Conservation (phyloP, 352 stramenopile genomes). For the Hyaloperonospora arabidopsidis region DNA sequence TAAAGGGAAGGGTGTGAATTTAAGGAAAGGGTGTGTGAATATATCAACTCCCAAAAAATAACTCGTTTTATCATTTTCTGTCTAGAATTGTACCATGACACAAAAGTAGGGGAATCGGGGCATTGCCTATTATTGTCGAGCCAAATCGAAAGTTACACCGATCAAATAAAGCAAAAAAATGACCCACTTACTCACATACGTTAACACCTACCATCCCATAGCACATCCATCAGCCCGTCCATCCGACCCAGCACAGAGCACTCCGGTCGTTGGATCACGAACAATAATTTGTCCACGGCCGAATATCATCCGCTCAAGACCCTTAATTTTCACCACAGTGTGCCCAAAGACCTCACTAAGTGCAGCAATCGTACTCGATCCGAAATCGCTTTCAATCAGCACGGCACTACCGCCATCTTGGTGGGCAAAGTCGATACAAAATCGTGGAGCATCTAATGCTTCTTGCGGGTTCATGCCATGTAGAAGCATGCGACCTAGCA, state of each 20-base stretch:
- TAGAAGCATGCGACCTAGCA: conserved; percentile 87
- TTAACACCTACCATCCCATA: conserved; percentile 82
- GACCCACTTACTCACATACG: too few species aligned
- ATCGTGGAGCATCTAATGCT: conserved; percentile 89
- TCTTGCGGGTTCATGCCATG: conserved; percentile 81
- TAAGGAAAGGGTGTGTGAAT: too few species aligned
- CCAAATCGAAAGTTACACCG: too few species aligned
- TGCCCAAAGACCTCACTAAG: conserved; percentile 80
- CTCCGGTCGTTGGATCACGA: conserved; percentile 65
- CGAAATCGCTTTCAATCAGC: conserved; percentile 79
- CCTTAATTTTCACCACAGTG: conserved; percentile 23
- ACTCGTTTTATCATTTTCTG: too few species aligned
- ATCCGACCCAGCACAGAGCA: conserved; percentile 93
- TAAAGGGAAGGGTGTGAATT: too few species aligned
- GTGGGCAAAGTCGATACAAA: conserved; percentile 86
- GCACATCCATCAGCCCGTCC: conserved; percentile 91
- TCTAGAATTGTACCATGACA: too few species aligned
- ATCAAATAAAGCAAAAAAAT: too few species aligned
- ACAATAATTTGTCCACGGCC: conserved; percentile 84
- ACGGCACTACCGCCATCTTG: conserved; percentile 47
- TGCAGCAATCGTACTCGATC: conserved; percentile 51
- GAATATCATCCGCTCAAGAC: conserved; percentile 43
- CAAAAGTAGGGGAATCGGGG: too few species aligned
- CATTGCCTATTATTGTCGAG: too few species aligned
- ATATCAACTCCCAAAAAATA: too few species aligned